phyloP scores from a whole-genome alignment of 768 basidiomycete genomes.

The Suillus subalutaceus region DNA sequence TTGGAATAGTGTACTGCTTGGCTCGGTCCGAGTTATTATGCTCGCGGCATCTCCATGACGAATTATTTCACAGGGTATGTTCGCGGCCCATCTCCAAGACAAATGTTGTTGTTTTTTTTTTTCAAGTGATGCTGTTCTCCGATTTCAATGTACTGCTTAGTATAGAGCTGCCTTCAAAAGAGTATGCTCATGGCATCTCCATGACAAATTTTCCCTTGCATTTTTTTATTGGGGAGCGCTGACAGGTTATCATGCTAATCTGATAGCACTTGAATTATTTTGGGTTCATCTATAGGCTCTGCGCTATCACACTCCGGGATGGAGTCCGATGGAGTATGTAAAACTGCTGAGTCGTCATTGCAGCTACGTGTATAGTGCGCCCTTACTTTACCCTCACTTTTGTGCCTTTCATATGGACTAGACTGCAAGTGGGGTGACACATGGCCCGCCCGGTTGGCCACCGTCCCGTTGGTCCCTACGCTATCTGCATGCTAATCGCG shows the following conservation, averaged over 20 bases:
- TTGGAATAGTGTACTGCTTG: background rate
- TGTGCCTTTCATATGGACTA: slow-evolving; percentile 1
- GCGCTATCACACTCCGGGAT: background rate
- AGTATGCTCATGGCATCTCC: background rate
- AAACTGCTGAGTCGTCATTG: background rate
- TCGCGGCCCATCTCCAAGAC: background rate
- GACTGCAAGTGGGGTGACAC: background rate
- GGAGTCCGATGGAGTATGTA: background rate
- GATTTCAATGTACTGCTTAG: background rate
- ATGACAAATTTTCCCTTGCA: background rate
- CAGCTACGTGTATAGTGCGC: background rate
- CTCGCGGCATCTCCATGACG: background rate
- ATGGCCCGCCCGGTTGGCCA: background rate
- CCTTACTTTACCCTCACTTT: background rate
- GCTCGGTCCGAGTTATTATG: background rate
- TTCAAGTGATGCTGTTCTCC: background rate
- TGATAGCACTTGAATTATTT: background rate
- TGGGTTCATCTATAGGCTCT: background rate
- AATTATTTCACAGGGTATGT: background rate
- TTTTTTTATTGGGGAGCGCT: background rate
- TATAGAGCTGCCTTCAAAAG: background rate
- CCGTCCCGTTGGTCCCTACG: background rate
- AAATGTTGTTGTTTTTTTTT: background rate
- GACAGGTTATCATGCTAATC: background rate
- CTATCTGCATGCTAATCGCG: background rate